Base-by-base conservation (phyloP, 1,284 basidiomycete genomes). In the Trichosporon sp. region DNA sequence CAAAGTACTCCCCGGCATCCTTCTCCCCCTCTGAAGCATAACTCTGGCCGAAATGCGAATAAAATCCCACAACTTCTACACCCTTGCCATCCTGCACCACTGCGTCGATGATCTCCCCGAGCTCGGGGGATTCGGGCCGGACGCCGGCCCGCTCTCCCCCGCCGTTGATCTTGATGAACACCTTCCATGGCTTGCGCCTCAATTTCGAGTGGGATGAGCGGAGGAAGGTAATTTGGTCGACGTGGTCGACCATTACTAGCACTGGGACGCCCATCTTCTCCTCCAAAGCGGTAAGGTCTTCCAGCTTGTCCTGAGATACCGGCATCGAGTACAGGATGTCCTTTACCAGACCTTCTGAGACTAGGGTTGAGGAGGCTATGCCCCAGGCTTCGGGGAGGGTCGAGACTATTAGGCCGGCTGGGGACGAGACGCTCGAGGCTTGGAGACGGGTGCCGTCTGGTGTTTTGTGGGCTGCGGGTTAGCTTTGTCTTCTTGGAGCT, bases 141-240 rank as follows among this genome's bases (percentile, higher is more conserved):
- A 89, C 82, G n/a, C 92, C 92, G n/a, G 91, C 90, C 49, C 92
- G 89, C 89, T 87, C 86, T 69, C 86, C 85, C 31, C 89, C 90
- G 13, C 86, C 86, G 69, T 93, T 89, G 49, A 93, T 83, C 74
- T 93, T 93, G 66, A 93, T 83, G 74, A 92, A 93, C 1, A 85
- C 85, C 19, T 86, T 87, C 90, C 91, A 92, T 60, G 75, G 81
- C 6, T 16, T 70, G 69, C 70, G 81, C 78, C 56, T 19, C 7
- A 71, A 84, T 4, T 34, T 46, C 25, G 60, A 54, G 7, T 62
- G 66, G 14, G 65, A 88, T 34, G 81, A 81, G 63, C 89, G 86
- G 29, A 94, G 76, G 59, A 85, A 85, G 49, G 80, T 79, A 52
- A 93, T 80, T 75, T 93, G 92, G 44, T 85, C 85, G 10, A 86